Percentiles rank a stretch among this genome's conserved stretches.
phyloP scores from a whole-genome alignment of 148 eudicot species.

The Fallopia convolvulus region DNA sequence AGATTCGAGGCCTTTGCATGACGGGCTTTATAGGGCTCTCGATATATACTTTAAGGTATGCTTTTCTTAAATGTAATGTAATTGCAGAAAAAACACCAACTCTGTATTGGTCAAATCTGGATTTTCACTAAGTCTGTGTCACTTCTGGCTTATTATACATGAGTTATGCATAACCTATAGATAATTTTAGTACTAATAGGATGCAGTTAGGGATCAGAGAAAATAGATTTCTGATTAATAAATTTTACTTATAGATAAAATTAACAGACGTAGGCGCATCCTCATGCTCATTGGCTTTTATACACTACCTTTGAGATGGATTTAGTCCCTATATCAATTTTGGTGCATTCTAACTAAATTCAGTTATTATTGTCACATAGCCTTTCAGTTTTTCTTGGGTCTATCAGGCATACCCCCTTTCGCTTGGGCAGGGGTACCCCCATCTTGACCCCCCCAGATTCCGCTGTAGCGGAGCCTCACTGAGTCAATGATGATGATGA shows the following conservation, averaged over 20 bases:
- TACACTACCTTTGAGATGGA: no score
- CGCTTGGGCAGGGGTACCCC: no score
- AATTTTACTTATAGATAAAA: neutral
- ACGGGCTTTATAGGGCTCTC: slow-evolving; percentile 84
- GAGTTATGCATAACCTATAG: neutral
- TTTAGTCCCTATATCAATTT: no score
- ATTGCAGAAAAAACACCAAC: neutral
- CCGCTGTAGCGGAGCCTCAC: no score
- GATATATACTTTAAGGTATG: slow-evolving; percentile 91
- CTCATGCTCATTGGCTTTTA: no score
- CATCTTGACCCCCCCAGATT: no score
- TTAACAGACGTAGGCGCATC: neutral
- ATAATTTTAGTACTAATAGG: neutral
- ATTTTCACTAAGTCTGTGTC: neutral
- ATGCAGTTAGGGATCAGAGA: neutral
- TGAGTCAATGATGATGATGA: neutral
- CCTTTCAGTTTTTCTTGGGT: no score
- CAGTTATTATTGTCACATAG: no score
- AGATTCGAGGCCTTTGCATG: slow-evolving; percentile 77
- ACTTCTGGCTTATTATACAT: neutral
- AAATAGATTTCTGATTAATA: neutral
- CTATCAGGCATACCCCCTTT: no score
- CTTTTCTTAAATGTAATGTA: neutral
- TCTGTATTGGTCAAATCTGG: neutral
- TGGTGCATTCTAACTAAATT: no score